These are phyloP conservation scores for Leucoagaricus sp. DNA, from an alignment of 1,284 basidiomycete species.

Conservation along the genomic window DNA sequence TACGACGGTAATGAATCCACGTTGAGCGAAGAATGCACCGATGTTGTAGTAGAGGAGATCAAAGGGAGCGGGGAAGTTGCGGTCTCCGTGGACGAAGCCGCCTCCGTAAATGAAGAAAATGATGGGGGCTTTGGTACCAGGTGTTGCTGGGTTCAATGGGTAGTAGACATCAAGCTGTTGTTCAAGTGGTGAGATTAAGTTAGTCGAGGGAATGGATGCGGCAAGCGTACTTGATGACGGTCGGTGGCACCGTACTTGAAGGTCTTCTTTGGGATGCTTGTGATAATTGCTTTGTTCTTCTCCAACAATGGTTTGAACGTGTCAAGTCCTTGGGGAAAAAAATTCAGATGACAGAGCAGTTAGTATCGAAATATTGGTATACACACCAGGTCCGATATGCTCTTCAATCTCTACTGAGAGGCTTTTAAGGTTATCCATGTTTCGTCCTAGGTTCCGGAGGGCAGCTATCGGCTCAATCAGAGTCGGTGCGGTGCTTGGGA, in stretches of 20 bases:
- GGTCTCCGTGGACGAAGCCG: too few relatives aligned
- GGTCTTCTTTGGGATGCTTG: constrained; percentile 41
- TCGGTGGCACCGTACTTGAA: constrained; percentile 56
- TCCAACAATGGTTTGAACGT: constrained; percentile 19
- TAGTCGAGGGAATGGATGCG: too few relatives aligned
- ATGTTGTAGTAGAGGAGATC: too few relatives aligned
- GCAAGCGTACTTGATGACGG: constrained; percentile 49
- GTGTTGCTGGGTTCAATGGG: not conserved
- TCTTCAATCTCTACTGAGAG: not conserved
- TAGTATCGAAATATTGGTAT: not conserved
- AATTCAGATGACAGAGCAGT: not conserved
- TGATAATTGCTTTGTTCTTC: constrained; percentile 25
- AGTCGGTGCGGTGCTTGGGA: too few relatives aligned
- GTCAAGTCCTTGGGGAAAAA: not conserved
- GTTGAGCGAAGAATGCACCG: too few relatives aligned
- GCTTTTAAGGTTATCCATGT: not conserved
- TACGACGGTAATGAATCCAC: too few relatives aligned
- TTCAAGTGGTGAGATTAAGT: not conserved
- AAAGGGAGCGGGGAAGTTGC: too few relatives aligned
- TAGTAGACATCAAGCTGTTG: not conserved
- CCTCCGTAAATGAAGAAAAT: too few relatives aligned
- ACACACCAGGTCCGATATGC: not conserved
- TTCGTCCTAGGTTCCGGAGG: too few relatives aligned
- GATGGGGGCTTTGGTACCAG: too few relatives aligned
- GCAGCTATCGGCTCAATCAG: constrained; percentile 16